Conservation (phyloP, 305 asterid genomes). For the Salvia sclarea region DNA sequence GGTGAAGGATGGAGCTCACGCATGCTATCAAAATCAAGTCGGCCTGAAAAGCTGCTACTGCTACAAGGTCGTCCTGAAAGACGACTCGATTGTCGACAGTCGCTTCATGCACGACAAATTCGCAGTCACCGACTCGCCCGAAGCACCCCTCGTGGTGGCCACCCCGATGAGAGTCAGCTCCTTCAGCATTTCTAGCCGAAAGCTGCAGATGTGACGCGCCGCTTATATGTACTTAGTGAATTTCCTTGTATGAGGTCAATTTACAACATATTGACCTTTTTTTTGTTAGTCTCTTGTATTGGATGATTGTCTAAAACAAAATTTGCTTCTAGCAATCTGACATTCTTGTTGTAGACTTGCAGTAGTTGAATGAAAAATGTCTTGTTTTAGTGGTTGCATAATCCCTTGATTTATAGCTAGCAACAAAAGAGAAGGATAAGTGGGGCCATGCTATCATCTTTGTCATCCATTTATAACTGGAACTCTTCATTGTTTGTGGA, state of each 20-base stretch:
- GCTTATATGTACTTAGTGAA: constrained; percentile 11
- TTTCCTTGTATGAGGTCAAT: constrained; percentile 36
- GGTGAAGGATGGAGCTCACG: constrained; percentile 89
- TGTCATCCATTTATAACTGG: constrained; percentile 31
- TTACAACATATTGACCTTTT: constrained; percentile 35
- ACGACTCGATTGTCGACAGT: constrained; percentile 88
- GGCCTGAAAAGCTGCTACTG: constrained; percentile 98
- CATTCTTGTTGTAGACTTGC: constrained; percentile 44
- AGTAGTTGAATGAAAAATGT: constrained; percentile 24
- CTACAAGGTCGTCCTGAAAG: constrained; percentile 83
- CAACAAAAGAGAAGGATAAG: constrained; percentile 43
- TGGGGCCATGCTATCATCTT: constrained; percentile 45
- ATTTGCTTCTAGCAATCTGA: constrained; percentile 38
- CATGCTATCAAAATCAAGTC: constrained; percentile 78
- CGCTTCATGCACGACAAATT: constrained; percentile 97
- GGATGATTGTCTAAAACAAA: constrained; percentile 11
- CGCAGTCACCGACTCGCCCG: constrained; percentile 90
- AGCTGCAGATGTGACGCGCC: constrained; percentile 54
- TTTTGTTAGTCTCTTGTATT: constrained; percentile 32
- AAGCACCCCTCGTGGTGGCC: constrained; percentile 95
- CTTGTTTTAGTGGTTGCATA: constrained; percentile 7
- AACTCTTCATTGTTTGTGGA: constrained; percentile 36
- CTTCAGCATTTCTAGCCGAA: constrained; percentile 82
- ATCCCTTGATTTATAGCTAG: not conserved
- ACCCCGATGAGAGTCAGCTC: constrained; percentile 94